phyloP scores from a whole-genome alignment of 1,139 yeast genomes.

The Protomyces lactucae-debilis region DNA sequence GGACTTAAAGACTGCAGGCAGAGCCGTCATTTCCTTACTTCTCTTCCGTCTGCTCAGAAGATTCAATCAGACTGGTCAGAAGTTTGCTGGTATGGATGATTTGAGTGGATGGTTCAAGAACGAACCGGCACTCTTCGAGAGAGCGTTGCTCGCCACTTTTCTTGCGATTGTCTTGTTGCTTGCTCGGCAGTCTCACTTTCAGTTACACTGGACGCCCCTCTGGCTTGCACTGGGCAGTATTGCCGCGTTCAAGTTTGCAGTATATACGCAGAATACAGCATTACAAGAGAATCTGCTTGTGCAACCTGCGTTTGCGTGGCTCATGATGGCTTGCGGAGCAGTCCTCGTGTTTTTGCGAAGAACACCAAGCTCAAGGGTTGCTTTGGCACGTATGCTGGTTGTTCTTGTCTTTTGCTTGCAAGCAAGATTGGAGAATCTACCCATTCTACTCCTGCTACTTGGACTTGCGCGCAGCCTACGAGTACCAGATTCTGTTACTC shows the following conservation, averaged over 20 bases:
- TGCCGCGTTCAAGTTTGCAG: background rate
- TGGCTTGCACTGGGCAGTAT: background rate
- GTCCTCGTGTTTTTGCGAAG: constrained; percentile 29
- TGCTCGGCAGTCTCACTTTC: background rate
- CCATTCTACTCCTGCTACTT: constrained; percentile 56
- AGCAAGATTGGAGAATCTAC: constrained; percentile 62
- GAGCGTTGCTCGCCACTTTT: constrained; percentile 46
- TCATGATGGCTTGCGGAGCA: background rate
- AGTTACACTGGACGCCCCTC: background rate
- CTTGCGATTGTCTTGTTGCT: background rate
- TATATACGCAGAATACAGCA: background rate
- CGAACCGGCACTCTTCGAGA: constrained; percentile 41
- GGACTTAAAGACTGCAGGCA: background rate
- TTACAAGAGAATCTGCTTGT: background rate
- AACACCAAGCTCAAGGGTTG: constrained; percentile 4
- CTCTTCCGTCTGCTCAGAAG: constrained; percentile 64
- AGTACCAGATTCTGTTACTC: constrained; percentile 27
- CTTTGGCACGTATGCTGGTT: constrained; percentile 36
- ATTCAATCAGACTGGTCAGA: constrained; percentile 92
- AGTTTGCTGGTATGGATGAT: constrained; percentile 53
- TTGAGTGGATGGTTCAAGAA: constrained; percentile 41
- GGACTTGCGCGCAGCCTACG: constrained; percentile 39
- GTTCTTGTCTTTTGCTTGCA: constrained; percentile 64
- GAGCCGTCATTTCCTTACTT: background rate
- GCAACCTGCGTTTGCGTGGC: background rate